These are phyloP conservation scores for Malus hybrid DNA, from an alignment of 331 rosid genomes.

Conservation along the genomic window DNA sequence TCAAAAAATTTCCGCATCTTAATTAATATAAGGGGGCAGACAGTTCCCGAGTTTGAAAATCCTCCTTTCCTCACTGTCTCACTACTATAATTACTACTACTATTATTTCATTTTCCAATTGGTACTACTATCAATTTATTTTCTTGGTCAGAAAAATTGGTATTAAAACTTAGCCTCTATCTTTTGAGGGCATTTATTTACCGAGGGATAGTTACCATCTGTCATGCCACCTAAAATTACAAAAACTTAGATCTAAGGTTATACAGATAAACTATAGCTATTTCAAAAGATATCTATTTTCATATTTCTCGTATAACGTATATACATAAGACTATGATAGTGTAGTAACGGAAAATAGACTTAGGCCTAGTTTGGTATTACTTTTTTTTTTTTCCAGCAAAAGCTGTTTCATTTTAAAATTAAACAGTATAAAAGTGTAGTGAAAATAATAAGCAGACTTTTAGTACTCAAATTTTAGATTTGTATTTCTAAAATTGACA, in stretches of 20 bases:
- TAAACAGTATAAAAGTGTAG: too few species aligned
- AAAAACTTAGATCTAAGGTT: not conserved
- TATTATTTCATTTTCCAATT: not conserved
- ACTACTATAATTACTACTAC: not conserved
- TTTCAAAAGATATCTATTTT: not conserved
- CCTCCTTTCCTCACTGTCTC: not conserved
- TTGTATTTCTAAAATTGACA: too few species aligned
- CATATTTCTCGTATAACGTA: not conserved
- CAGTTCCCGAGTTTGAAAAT: not conserved
- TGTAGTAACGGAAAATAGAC: too few species aligned
- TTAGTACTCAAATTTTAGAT: too few species aligned
- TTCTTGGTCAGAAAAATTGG: not conserved
- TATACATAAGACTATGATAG: too few species aligned
- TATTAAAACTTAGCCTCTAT: not conserved
- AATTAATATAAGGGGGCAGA: not conserved
- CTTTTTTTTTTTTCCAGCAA: too few species aligned
- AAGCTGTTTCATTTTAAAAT: too few species aligned
- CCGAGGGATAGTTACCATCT: not conserved
- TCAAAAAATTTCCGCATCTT: not conserved
- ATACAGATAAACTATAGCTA: not conserved
- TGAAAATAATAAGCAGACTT: too few species aligned
- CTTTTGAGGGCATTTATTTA: not conserved
- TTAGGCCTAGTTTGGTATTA: too few species aligned
- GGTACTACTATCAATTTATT: not conserved
- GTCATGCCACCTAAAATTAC: not conserved